These are phyloP conservation scores for Chlorophyllum brunneum DNA, from an alignment of 768 basidiomycete species.

Conservation along the genomic window DNA sequence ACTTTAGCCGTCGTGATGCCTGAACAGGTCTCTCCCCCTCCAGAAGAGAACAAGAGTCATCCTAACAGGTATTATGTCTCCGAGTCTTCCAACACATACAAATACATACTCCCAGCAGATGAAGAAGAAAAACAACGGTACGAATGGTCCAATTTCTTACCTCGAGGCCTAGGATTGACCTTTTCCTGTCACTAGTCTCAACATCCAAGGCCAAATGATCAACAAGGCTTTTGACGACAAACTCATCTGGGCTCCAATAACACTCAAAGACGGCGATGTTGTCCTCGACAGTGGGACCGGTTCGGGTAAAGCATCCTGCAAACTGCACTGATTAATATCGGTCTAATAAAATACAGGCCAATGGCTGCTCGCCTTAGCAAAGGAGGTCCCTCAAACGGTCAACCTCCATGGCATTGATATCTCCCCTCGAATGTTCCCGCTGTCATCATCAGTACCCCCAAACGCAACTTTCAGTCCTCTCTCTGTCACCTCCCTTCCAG, in stretches of 20 bases:
- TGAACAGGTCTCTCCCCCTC: too few relatives aligned
- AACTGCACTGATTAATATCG: background rate
- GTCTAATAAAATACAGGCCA: constrained; percentile 12
- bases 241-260: constrained; percentile 10
- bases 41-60: background rate
- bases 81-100: background rate
- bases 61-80: background rate
- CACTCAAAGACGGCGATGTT: constrained; percentile 5
- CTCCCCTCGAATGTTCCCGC: constrained; percentile 18
- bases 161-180: background rate
- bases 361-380: constrained; percentile 19
- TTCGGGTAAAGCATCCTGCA: background rate
- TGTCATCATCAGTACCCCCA: constrained; percentile 1
- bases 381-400: constrained; percentile 10
- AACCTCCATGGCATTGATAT: constrained; percentile 19
- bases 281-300: constrained; percentile 15
- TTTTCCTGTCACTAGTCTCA: background rate
- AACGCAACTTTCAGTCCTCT: constrained; percentile 6
- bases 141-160: background rate
- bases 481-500: constrained; percentile 11
- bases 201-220: background rate
- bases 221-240: constrained; percentile 3
- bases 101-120: constrained; percentile 4
- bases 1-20: too few relatives aligned
- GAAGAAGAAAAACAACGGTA: constrained; percentile 7